phyloP scores from a whole-genome alignment of 2,329 filamentous ascomycete genomes.

The Penicillium sp. region DNA sequence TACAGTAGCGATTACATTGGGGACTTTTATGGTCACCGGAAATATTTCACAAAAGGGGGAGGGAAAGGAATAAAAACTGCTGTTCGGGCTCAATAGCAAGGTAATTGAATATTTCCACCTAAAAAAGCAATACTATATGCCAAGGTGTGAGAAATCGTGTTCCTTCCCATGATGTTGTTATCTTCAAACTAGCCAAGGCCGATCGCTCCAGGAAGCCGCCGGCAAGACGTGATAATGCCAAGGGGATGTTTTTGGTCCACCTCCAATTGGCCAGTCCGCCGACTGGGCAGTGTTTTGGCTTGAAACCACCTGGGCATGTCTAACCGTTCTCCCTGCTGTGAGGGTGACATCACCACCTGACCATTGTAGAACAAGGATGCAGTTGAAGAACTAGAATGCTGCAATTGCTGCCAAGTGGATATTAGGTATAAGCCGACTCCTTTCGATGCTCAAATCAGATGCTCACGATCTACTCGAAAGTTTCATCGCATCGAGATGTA shows the following conservation, averaged over 20 bases:
- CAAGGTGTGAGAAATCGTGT: not conserved
- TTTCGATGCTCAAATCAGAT: not conserved
- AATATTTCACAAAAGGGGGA: too few species aligned
- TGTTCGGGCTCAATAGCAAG: not conserved
- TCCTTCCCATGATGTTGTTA: not conserved
- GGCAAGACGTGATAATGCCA: not conserved
- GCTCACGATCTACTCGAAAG: not conserved
- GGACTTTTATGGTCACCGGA: not conserved
- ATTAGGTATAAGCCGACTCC: not conserved
- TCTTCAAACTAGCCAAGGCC: not conserved
- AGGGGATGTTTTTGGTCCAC: not conserved
- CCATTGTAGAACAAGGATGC: not conserved
- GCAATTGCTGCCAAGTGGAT: not conserved
- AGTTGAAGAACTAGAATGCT: not conserved
- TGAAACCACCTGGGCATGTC: not conserved
- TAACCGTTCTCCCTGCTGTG: not conserved
- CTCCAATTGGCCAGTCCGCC: not conserved
- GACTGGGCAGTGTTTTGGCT: not conserved
- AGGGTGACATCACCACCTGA: constrained; percentile 8
- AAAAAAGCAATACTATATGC: constrained; percentile 4
- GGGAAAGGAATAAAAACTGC: not conserved
- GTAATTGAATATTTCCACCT: not conserved
- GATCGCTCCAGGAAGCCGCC: not conserved
- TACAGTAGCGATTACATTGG: not conserved
- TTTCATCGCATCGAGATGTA: not conserved